Percentiles rank a stretch among this genome's conserved stretches.
Conservation (phyloP, 345 rosid species). For the Populus simonii region DNA sequence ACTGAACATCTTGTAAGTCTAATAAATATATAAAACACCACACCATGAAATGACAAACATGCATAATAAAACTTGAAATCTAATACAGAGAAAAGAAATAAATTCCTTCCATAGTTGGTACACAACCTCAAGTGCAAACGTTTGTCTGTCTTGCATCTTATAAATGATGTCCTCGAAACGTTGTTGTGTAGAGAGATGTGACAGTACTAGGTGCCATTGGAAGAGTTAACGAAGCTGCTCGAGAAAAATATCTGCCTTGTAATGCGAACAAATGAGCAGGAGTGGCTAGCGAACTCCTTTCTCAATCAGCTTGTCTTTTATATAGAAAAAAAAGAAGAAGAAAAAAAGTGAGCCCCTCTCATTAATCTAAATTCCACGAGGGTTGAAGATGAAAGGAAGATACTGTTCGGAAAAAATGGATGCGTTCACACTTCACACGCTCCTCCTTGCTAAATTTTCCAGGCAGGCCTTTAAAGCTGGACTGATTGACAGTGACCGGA, state of each 20-base stretch:
- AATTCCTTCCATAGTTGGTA: too few species aligned
- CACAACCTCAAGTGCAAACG: too few species aligned
- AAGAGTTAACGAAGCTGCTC: background rate
- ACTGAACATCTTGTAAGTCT: too few species aligned
- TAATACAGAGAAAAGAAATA: too few species aligned
- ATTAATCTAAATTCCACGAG: background rate
- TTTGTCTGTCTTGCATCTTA: background rate
- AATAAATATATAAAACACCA: too few species aligned
- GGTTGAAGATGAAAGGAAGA: background rate
- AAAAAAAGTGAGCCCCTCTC: background rate
- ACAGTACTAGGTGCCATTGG: background rate
- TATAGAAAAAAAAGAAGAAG: too few species aligned
- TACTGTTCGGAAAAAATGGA: background rate
- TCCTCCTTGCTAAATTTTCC: background rate
- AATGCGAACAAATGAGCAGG: background rate
- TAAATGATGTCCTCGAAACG: background rate
- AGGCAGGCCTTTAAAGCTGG: background rate
- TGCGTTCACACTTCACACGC: background rate
- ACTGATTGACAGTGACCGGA: background rate
- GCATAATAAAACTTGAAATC: too few species aligned
- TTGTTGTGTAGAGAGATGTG: background rate
- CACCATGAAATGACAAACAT: too few species aligned
- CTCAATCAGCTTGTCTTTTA: background rate
- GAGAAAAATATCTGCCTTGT: background rate
- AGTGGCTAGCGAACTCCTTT: background rate